Percentiles rank a stretch among this genome's conserved stretches.
Evolutionary conservation across 1,284 basidiomycete genomes (phyloP).

Genomic region (Ganoderma lingzhi): DNA sequence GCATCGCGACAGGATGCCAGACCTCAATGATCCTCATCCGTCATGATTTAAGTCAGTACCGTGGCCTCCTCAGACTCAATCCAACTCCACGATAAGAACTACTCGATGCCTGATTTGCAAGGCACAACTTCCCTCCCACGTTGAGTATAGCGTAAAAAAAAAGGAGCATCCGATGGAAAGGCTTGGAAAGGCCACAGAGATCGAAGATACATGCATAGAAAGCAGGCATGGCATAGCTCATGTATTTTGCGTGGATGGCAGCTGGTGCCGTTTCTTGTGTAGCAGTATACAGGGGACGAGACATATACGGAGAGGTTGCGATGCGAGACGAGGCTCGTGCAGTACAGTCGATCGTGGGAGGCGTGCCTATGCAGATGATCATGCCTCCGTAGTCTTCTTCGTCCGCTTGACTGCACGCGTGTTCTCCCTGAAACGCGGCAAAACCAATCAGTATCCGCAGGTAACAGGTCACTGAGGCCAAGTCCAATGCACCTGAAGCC

Average conservation of each 20-base stretch:
- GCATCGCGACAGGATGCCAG: background rate
- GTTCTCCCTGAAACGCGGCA: constrained; percentile 70
- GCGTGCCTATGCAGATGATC: constrained; percentile 26
- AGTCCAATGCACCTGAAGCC: constrained; percentile 79
- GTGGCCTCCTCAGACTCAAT: background rate
- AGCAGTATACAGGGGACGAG: constrained; percentile 40
- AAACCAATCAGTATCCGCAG: constrained; percentile 18
- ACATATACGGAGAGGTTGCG: constrained; percentile 39
- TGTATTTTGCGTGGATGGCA: constrained; percentile 45
- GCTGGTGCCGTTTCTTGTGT: constrained; percentile 38
- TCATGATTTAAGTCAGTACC: background rate
- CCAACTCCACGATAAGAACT: background rate
- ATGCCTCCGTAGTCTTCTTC: constrained; percentile 48
- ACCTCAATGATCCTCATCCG: background rate
- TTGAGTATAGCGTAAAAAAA: background rate
- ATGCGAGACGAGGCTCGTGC: constrained; percentile 37
- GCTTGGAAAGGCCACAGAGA: background rate
- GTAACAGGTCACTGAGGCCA: constrained; percentile 6
- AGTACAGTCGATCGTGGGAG: constrained; percentile 24
- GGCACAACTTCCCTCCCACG: background rate
- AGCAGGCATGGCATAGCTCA: constrained; percentile 44
- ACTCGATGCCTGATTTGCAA: background rate
- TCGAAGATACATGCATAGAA: constrained; percentile 26
- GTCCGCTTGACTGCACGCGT: constrained; percentile 73
- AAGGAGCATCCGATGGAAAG: background rate